Conservation (phyloP, 2,329 filamentous ascomycete species). For the Nemania sp. region DNA sequence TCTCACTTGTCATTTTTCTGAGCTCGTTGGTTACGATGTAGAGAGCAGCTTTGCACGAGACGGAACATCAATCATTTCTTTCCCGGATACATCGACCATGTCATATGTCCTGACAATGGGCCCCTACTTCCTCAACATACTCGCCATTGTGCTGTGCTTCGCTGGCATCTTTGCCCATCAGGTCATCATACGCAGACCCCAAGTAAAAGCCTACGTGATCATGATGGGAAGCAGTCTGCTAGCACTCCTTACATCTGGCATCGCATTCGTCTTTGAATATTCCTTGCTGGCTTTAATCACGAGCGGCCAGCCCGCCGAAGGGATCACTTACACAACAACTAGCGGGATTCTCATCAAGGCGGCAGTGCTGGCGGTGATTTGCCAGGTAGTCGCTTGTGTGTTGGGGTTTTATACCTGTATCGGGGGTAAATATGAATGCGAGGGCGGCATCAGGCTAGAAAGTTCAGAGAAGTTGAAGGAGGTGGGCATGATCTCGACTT, state of each 20-base stretch:
- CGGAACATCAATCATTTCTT: background rate
- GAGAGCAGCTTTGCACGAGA: background rate
- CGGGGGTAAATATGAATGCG: slow-evolving; percentile 23
- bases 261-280: slow-evolving; percentile 16
- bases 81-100: background rate
- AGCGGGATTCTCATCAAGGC: slow-evolving; percentile 10
- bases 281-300: slow-evolving; percentile 4
- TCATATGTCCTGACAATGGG: slow-evolving; percentile 10
- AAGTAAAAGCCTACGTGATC: background rate
- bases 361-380: background rate
- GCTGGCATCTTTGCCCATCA: slow-evolving; percentile 13
- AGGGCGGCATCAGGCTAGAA: slow-evolving; percentile 5
- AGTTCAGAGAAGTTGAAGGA: too few relatives aligned
- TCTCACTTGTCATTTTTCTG: too few relatives aligned
- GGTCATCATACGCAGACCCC: slow-evolving; percentile 4
- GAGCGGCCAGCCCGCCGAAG: background rate
- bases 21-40: background rate
- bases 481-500: too few relatives aligned
- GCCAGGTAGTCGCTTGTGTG: slow-evolving; percentile 11
- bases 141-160: slow-evolving; percentile 13
- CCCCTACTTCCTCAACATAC: background rate
- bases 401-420: slow-evolving; percentile 25
- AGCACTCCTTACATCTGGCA: slow-evolving; percentile 9
- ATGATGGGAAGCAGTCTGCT: slow-evolving; percentile 8
- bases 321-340: background rate